These are phyloP conservation scores for Aurantiochytrium sp. DNA, from an alignment of 108 stramenopile genomes.

Conservation along the genomic window DNA sequence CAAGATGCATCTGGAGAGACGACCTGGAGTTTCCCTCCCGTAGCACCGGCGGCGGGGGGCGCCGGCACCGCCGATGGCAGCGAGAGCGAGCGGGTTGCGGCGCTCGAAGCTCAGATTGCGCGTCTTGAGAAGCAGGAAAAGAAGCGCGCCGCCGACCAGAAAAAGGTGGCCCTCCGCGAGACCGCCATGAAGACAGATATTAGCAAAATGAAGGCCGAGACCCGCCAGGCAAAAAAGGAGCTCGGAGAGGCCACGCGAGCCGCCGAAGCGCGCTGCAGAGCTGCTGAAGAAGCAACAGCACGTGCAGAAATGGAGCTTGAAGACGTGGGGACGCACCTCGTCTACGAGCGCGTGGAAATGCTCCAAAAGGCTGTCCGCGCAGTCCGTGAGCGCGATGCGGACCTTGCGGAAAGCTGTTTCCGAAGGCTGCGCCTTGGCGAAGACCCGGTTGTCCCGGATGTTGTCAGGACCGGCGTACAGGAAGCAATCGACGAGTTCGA, in stretches of 20 bases:
- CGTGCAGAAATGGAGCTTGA: background rate
- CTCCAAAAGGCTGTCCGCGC: background rate
- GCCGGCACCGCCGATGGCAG: background rate
- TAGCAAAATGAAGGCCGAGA: slow-evolving; percentile 22
- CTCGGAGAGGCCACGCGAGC: background rate
- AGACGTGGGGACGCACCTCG: background rate
- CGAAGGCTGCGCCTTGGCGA: background rate
- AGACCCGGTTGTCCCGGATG: background rate
- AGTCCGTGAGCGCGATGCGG: background rate
- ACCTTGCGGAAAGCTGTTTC: background rate
- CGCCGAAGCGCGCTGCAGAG: background rate
- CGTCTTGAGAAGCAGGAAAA: background rate
- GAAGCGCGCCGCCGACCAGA: background rate
- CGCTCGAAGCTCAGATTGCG: background rate
- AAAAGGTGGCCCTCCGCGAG: background rate
- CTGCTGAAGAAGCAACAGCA: background rate
- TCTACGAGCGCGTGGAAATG: background rate
- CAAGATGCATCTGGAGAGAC: background rate
- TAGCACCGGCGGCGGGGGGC: background rate
- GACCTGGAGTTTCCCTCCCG: background rate
- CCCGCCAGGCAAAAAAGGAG: slow-evolving; percentile 24
- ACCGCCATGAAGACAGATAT: background rate
- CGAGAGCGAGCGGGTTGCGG: background rate
- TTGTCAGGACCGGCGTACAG: background rate
- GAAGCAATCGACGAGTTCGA: slow-evolving; percentile 3